Percentiles rank a stretch among this genome's conserved stretches.
Evolutionary conservation across 192 early-diverging fungal genomes (phyloP).

Genomic region (Obelidium mucronatum): DNA sequence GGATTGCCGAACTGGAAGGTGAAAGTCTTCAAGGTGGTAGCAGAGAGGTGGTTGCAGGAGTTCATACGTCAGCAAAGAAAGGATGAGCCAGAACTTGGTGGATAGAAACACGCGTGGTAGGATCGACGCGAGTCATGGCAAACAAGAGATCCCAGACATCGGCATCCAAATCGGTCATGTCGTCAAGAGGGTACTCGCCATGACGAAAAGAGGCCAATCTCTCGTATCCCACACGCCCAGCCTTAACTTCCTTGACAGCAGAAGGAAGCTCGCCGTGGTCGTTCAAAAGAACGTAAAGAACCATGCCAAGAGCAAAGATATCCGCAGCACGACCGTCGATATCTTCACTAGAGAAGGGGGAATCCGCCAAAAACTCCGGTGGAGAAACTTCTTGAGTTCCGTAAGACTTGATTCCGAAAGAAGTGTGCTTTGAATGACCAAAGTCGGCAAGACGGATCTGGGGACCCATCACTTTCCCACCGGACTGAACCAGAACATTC

Average conservation of each 20-base stretch:
- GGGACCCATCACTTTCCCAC: not conserved
- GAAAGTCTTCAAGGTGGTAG: no score
- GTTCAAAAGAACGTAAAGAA: conserved; percentile 16
- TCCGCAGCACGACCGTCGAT: conserved; percentile 21
- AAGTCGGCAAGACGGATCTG: conserved; percentile 29
- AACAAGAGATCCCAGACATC: conserved; percentile 5
- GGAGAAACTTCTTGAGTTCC: conserved; percentile 21
- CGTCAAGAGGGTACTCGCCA: conserved; percentile 14
- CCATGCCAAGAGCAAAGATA: conserved; percentile 36
- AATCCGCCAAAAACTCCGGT: conserved; percentile 15
- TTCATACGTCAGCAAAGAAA: conserved; percentile 20
- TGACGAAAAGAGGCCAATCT: not conserved
- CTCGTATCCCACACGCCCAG: not conserved
- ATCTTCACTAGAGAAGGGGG: not conserved
- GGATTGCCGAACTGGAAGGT: no score
- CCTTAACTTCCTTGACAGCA: not conserved
- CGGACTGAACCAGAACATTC: conserved; percentile 52
- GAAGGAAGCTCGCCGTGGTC: conserved; percentile 4
- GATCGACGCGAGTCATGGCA: conserved; percentile 27
- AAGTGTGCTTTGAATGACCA: conserved; percentile 17
- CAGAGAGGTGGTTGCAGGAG: no score
- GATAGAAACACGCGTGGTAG: conserved; percentile 6
- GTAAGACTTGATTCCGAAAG: not conserved
- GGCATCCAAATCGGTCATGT: conserved; percentile 9
- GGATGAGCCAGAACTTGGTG: conserved; percentile 31